These are phyloP conservation scores for Anthracocystis panici-leucophaei DNA, from an alignment of 1,284 basidiomycete genomes.

Conservation along the genomic window DNA sequence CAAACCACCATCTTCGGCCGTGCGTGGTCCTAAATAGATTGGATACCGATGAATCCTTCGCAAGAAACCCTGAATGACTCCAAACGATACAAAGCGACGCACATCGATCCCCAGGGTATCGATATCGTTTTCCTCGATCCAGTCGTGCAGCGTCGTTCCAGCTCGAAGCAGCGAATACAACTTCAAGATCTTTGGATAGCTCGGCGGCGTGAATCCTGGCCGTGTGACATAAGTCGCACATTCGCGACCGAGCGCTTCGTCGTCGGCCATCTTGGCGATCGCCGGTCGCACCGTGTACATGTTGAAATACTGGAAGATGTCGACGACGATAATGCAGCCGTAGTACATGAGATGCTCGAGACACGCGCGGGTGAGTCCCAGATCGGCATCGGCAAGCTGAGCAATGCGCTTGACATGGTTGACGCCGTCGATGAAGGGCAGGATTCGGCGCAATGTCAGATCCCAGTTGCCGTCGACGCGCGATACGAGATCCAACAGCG, in stretches of 20 bases:
- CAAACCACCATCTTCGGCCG: conserved; percentile 16
- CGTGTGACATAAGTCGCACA: conserved; percentile 89
- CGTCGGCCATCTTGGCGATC: conserved; percentile 85
- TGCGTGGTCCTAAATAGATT: conserved; percentile 72
- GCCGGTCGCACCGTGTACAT: conserved; percentile 90
- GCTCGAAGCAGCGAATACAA: conserved; percentile 89
- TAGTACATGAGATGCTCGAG: conserved; percentile 96
- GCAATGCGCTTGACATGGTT: conserved; percentile 93
- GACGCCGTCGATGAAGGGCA: conserved; percentile 84
- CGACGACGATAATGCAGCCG: conserved; percentile 93
- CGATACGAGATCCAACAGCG: conserved; percentile 84
- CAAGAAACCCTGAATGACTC: conserved; percentile 98
- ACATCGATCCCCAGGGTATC: conserved; percentile 81
- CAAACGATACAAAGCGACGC: conserved; percentile 94
- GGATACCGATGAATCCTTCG: conserved; percentile 93
- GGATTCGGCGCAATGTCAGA: conserved; percentile 82
- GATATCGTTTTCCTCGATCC: conserved; percentile 82
- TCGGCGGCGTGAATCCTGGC: conserved; percentile 73
- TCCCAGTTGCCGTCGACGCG: conserved; percentile 94
- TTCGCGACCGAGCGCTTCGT: conserved; percentile 83
- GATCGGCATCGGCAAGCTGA: conserved; percentile 88
- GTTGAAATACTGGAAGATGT: conserved; percentile 93
- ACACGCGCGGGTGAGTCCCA: conserved; percentile 84
- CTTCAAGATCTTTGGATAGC: conserved; percentile 75
- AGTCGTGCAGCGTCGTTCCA: conserved; percentile 85